Percentiles rank a stretch among this genome's conserved stretches.
These are phyloP conservation scores for Dunaliella primolecta DNA, from an alignment of 139 green algal genomes.

Conservation along the genomic window DNA sequence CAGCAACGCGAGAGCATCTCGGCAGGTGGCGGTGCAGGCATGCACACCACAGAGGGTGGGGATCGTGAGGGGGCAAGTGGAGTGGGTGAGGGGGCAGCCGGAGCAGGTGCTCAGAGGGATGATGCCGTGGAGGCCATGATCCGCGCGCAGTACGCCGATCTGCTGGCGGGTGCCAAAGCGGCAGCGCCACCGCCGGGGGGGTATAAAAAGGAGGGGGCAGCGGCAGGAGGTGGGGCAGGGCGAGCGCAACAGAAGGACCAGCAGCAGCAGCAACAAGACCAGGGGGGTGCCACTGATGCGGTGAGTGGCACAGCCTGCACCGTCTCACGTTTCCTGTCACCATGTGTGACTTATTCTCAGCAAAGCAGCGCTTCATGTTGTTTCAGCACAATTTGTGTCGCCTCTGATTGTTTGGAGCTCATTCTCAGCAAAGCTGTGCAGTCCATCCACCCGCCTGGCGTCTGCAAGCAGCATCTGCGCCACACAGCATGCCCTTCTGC, in stretches of 20 bases:
- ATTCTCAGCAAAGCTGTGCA: too few species aligned
- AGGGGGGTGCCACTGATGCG: not conserved
- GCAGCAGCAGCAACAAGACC: not conserved
- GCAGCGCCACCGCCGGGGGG: not conserved
- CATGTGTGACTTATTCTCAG: not conserved
- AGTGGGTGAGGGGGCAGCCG: too few species aligned
- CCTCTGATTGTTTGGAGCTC: too few species aligned
- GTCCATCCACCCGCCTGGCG: too few species aligned
- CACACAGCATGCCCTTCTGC: too few species aligned
- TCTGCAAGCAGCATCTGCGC: too few species aligned
- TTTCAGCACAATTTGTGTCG: too few species aligned
- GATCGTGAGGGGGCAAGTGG: too few species aligned
- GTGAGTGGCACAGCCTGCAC: not conserved
- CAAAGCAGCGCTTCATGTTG: too few species aligned
- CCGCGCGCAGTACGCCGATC: constrained; percentile 13
- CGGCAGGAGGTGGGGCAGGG: not conserved
- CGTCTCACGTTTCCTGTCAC: not conserved
- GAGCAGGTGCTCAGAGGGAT: not conserved
- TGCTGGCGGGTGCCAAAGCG: not conserved
- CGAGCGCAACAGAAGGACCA: not conserved
- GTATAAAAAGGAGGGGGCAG: not conserved
- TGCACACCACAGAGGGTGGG: too few species aligned
- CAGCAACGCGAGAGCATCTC: not conserved
- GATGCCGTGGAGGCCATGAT: constrained; percentile 4
- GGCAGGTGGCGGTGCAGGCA: too few species aligned